Percentiles rank a stretch among this genome's conserved stretches.
Evolutionary conservation across 805 yeast genomes (phyloP).

Genomic region (Deakozyma indianensis): DNA sequence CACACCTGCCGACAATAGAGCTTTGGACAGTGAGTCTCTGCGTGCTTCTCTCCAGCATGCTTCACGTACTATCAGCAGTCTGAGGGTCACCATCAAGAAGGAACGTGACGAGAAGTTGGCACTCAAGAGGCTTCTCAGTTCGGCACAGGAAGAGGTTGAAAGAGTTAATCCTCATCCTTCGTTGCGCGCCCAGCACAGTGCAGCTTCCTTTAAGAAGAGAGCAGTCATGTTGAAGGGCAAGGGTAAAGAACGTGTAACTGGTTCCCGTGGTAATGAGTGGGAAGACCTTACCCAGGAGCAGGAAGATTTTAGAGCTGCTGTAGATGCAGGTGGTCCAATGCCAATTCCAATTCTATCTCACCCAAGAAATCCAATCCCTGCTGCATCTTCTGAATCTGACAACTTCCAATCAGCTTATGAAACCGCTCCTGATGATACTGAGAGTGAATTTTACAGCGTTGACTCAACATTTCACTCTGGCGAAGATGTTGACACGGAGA

Average conservation of each 20-base stretch:
- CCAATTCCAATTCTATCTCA: background rate
- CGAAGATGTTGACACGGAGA: slow-evolving; percentile 18
- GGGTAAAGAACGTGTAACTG: slow-evolving; percentile 2
- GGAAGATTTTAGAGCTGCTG: background rate
- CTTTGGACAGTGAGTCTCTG: slow-evolving; percentile 49
- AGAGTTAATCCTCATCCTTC: background rate
- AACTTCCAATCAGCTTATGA: slow-evolving; percentile 14
- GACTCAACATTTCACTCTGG: slow-evolving; percentile 8
- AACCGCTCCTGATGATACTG: slow-evolving; percentile 18
- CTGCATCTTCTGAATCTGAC: slow-evolving; percentile 1
- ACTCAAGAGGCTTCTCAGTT: slow-evolving; percentile 17
- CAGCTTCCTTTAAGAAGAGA: background rate
- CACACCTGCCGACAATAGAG: slow-evolving; percentile 18
- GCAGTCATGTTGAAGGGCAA: slow-evolving; percentile 1
- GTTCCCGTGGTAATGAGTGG: background rate
- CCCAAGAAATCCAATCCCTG: slow-evolving; percentile 2
- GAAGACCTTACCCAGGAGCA: slow-evolving; percentile 4
- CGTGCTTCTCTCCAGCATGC: slow-evolving; percentile 52
- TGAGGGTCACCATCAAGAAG: slow-evolving; percentile 37
- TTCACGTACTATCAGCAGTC: slow-evolving; percentile 43
- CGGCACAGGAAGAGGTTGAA: slow-evolving; percentile 16
- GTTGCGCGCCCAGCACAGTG: background rate
- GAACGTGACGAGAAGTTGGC: slow-evolving; percentile 27
- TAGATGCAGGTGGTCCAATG: background rate
- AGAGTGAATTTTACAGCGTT: slow-evolving; percentile 4